Evolutionary conservation across 805 yeast species (phyloP), one percentile per base, ranked within the genome.

Genomic region (Candida ortonii): DNA sequence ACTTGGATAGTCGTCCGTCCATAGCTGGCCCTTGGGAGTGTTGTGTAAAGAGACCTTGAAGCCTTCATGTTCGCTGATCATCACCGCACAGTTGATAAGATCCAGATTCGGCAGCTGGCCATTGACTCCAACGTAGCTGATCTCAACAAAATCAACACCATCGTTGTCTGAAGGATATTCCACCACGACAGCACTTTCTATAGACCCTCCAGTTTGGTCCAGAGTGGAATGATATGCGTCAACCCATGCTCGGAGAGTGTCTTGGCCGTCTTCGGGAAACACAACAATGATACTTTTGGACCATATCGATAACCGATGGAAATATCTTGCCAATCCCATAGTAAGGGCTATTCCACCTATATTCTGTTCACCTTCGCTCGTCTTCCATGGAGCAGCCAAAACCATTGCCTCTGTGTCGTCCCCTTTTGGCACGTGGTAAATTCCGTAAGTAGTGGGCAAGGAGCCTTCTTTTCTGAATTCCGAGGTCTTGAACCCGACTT

Each of bases 81-180:
- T 65, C n/a, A 79, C 79, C 3, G 85, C 95, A 17, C 88, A 75
- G 54, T 93, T 93, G 29, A 93, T 64, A 36, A 93, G 63, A 62
- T 93, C 99, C 50, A 93, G 69, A 56, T 93, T 93, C 11, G 99
- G 99, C 45, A 89, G 69, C 60, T 88, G 97, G 14, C 99, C 99
- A 53, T 93, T 93, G 39, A 89, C 67, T 0, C 98, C 98, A 41
- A 84, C 87, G 55, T 86, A 90, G 30, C 65, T 68, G 27, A 93
- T 57, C 55, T 89, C 96, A 20, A 84, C 60, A 50, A 73, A 76
- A 36, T 83, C 85, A 55, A 88, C 76, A 46, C 75, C 70, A 56
- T 89, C 97, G 22, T 57, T 53, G 1, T 60, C 58, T 6, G 65
- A 63, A 3, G 93, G 78, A 53, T 74, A 87, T 56, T 93, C 97